Evolutionary conservation across 768 basidiomycete species (phyloP).

Genomic region (Suillus spraguei): DNA sequence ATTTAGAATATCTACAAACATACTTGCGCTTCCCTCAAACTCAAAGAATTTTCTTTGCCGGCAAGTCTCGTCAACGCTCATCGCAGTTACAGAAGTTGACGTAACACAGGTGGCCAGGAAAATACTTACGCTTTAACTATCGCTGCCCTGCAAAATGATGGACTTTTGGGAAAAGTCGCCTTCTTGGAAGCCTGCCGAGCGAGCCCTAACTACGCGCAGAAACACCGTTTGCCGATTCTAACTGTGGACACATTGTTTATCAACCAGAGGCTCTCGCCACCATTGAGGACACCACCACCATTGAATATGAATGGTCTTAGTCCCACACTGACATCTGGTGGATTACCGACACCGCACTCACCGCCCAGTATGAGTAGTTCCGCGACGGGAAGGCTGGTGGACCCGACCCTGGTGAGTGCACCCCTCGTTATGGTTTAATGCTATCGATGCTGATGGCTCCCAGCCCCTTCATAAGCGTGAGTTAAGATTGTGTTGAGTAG

Average conservation of each 20-base stretch:
- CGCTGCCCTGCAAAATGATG: slow-evolving; percentile 56
- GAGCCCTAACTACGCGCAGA: slow-evolving; percentile 43
- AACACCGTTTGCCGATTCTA: slow-evolving; percentile 55
- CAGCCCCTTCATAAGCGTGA: slow-evolving; percentile 80
- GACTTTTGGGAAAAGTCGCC: slow-evolving; percentile 67
- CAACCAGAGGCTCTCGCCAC: slow-evolving; percentile 29
- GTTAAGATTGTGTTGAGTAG: slow-evolving; percentile 30
- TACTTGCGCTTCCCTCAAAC: slow-evolving; percentile 76
- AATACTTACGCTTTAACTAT: slow-evolving; percentile 60
- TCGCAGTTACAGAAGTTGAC: slow-evolving; percentile 10
- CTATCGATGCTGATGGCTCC: slow-evolving; percentile 10
- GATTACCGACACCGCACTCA: slow-evolving; percentile 70
- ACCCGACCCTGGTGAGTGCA: slow-evolving; percentile 61
- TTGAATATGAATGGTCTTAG: slow-evolving; percentile 44
- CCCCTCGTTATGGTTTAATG: slow-evolving; percentile 8
- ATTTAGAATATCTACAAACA: slow-evolving; percentile 68
- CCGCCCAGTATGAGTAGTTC: slow-evolving; percentile 41
- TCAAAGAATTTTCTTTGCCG: slow-evolving; percentile 70
- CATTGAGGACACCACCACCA: slow-evolving; percentile 47
- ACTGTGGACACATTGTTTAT: slow-evolving; percentile 54
- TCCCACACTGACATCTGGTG: slow-evolving; percentile 53
- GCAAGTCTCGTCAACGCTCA: slow-evolving; percentile 37
- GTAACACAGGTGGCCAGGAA: slow-evolving; percentile 54
- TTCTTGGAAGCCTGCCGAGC: slow-evolving; percentile 54
- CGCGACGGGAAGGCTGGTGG: slow-evolving; percentile 44